phyloP scores from a whole-genome alignment of 139 green algal species.

The Eudorina sp. region DNA sequence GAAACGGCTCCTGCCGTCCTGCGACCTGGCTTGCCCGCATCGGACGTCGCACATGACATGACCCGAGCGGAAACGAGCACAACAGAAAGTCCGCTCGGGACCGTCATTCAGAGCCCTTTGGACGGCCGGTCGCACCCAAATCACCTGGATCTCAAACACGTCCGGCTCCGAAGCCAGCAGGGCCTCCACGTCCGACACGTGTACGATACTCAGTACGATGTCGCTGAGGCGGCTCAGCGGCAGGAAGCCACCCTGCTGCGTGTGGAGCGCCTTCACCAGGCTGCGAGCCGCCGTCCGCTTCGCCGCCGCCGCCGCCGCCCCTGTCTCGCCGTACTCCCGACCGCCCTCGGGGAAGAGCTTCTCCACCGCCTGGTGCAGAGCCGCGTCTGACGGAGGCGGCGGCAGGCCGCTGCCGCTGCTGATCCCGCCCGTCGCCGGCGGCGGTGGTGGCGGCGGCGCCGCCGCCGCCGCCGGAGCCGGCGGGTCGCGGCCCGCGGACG shows the following conservation, averaged over 20 bases:
- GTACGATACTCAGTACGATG: background rate
- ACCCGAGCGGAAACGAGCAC: too few species aligned
- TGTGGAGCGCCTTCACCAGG: conserved; percentile 19
- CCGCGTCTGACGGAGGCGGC: background rate
- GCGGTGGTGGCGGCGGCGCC: background rate
- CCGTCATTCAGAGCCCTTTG: too few species aligned
- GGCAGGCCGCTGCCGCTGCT: background rate
- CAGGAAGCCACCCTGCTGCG: conserved; percentile 24
- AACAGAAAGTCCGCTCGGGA: too few species aligned
- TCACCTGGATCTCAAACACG: conserved; percentile 39
- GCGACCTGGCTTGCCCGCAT: too few species aligned
- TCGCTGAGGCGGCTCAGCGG: conserved; percentile 27
- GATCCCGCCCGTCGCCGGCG: background rate
- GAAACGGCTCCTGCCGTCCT: too few species aligned
- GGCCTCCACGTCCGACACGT: background rate
- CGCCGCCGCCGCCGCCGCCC: background rate
- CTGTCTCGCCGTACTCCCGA: background rate
- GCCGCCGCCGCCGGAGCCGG: background rate
- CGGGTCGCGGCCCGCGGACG: background rate
- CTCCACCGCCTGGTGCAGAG: background rate
- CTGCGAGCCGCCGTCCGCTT: background rate
- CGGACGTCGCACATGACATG: too few species aligned
- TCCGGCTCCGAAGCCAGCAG: conserved; percentile 21
- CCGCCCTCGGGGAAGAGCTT: background rate
- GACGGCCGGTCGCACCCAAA: too few species aligned